Base-by-base conservation (phyloP, 176 grass and related monocot species). In the Pontederia paniculata region DNA sequence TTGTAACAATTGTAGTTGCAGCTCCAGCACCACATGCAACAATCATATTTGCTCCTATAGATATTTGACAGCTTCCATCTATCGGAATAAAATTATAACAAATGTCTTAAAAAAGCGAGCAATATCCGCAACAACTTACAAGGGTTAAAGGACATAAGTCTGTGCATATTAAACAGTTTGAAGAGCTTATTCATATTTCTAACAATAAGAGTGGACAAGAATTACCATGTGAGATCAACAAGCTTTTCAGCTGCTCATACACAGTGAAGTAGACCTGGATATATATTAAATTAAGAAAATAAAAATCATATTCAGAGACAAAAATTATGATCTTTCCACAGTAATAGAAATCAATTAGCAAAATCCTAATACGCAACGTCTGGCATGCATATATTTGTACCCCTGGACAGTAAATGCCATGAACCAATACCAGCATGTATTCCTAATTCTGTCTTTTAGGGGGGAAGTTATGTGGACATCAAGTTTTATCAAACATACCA, bases 241-340 rank as follows among this genome's bases (percentile, higher is more conserved):
- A 53, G 47, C 55, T 50, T 67, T 84, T 94, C 18, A 94, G 18
- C 56, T 84, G 78, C 75, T 74, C 78, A 64, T 94, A 94, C 58
- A 94, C 80, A 20, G 89, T 84, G 66, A 88, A 94, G 16, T 85
- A 88, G 41, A 94, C 84, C 84, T 94, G 84, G 62, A 81, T 21
- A 52, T 42, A 18, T 45, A 45, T n/a, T 58, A 14, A 41, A 25
- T 56, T 56, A 12, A 56, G 5, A 17, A 9, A 41, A 15, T 9
- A 17, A 18, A 62, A 44, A 25, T 45, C 58, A 62, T n/a, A n/a
- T n/a, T n/a, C n/a, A n/a, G n/a, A n/a, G n/a, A n/a, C n/a, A n/a
- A n/a, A n/a, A n/a, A n/a, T n/a, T n/a, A n/a, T n/a, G n/a, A n/a
- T n/a, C n/a, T n/a, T n/a, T n/a, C n/a, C n/a, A n/a, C n/a, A n/a